Conservation (phyloP, 768 basidiomycete genomes). For the Lactarius deliciosus region DNA sequence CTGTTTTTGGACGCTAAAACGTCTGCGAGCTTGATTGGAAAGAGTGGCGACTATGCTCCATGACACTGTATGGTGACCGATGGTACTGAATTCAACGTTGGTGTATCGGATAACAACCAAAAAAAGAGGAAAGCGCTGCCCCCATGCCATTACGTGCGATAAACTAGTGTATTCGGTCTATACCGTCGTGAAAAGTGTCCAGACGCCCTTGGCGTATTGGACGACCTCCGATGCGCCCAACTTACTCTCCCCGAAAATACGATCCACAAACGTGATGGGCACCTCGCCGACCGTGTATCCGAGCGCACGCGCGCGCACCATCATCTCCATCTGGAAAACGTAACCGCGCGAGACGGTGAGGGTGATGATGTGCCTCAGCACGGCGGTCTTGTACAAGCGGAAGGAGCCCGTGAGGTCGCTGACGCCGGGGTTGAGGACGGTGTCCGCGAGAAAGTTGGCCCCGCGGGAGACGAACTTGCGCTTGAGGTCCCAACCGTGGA, state of each 20-base stretch:
- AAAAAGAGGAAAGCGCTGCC: background rate
- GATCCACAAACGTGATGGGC: conserved; percentile 93
- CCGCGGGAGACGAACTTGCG: conserved; percentile 86
- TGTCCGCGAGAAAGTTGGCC: conserved; percentile 88
- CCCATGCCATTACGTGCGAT: background rate
- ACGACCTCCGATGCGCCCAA: conserved; percentile 87
- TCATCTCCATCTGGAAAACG: conserved; percentile 99
- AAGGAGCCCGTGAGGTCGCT: conserved; percentile 92
- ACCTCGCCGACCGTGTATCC: conserved; percentile 89
- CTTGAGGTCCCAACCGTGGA: conserved; percentile 91
- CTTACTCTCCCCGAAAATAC: conserved; percentile 93
- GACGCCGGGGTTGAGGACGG: conserved; percentile 80
- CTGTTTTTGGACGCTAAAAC: conserved; percentile 95
- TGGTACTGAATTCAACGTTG: background rate
- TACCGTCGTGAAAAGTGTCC: conserved; percentile 71
- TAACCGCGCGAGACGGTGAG: conserved; percentile 86
- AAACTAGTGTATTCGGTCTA: conserved; percentile 21
- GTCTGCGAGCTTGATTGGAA: conserved; percentile 33
- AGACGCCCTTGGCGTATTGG: conserved; percentile 83
- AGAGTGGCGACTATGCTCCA: conserved; percentile 13
- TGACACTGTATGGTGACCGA: conserved; percentile 2
- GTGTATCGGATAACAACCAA: background rate
- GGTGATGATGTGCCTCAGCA: conserved; percentile 79
- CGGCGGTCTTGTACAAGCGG: conserved; percentile 74
- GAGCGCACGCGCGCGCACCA: conserved; percentile 81